phyloP scores from a whole-genome alignment of 352 stramenopile species.

The Globisporangium radiosum region DNA sequence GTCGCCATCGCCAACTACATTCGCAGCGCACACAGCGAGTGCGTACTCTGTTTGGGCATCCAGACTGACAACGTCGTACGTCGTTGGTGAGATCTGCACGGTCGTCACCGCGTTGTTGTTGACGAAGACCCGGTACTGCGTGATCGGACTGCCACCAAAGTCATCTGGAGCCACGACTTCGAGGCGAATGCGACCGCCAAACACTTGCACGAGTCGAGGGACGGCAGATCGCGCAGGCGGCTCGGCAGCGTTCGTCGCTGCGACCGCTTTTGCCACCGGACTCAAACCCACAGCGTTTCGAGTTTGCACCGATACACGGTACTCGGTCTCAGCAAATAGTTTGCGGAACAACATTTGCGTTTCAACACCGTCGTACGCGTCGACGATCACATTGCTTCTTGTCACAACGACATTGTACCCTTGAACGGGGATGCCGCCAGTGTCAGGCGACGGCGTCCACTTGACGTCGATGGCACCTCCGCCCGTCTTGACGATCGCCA shows the following conservation, averaged over 20 bases:
- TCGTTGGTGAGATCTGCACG: conserved; percentile 2
- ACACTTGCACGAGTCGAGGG: conserved; percentile 17
- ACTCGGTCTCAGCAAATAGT: conserved; percentile 29
- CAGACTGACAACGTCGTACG: conserved; percentile 35
- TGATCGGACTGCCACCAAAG: conserved; percentile 28
- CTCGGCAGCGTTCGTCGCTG: conserved; percentile 20
- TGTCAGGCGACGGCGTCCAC: conserved; percentile 20
- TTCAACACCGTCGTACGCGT: conserved; percentile 14
- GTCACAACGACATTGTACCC: conserved; percentile 17
- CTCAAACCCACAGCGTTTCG: conserved; percentile 26
- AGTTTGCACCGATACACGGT: conserved; percentile 18
- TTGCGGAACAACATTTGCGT: conserved; percentile 14
- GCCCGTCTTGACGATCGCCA: conserved; percentile 14
- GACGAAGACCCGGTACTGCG: conserved; percentile 23
- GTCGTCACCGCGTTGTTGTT: conserved; percentile 9
- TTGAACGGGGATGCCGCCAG: conserved; percentile 22
- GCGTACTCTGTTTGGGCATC: conserved; percentile 20
- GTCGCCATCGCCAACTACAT: conserved; percentile 20
- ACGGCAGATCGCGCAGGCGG: conserved; percentile 15
- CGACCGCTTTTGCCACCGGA: background rate
- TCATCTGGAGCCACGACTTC: conserved; percentile 25
- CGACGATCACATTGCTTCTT: conserved; percentile 8
- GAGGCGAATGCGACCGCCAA: conserved; percentile 26
- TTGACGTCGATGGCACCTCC: conserved; percentile 22
- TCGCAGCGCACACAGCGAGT: conserved; percentile 23